Percentiles rank a stretch among this genome's conserved stretches.
phyloP scores from a whole-genome alignment of 495 filamentous ascomycete species.

The Diplogelasinospora grovesii region DNA sequence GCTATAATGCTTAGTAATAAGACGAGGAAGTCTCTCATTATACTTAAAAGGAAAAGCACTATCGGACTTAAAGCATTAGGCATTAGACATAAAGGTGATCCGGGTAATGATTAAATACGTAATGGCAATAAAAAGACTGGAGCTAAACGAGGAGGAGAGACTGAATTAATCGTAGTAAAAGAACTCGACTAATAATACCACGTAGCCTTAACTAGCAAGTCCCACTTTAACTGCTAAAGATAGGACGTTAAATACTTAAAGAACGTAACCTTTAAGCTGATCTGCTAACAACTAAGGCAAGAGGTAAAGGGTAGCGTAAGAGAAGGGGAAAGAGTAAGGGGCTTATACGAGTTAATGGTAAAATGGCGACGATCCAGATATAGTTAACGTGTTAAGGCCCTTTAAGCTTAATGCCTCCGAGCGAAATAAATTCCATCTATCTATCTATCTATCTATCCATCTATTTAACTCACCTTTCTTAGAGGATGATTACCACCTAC shows the following conservation, averaged over 20 bases:
- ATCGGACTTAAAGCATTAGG: conserved; percentile 27
- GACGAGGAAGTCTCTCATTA: conserved; percentile 29
- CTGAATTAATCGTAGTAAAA: conserved; percentile 3
- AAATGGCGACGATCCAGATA: conserved; percentile 5
- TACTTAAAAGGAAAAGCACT: conserved; percentile 12
- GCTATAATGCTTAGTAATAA: conserved; percentile 24
- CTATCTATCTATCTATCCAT: no score
- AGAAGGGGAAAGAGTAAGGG: not conserved
- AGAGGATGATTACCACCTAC: no score
- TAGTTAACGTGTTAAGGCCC: conserved; percentile 9
- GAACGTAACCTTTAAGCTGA: conserved; percentile 12
- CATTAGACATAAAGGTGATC: conserved; percentile 28
- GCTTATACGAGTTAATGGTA: conserved; percentile 1
- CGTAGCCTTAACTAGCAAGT: conserved; percentile 9
- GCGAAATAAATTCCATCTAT: conserved; percentile 14
- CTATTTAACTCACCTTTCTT: no score
- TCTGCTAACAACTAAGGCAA: conserved; percentile 10
- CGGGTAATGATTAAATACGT: conserved; percentile 29
- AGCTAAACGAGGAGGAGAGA: conserved; percentile 15
- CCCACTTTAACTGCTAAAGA: conserved; percentile 12
- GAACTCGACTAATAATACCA: not conserved
- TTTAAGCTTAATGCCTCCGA: conserved; percentile 10
- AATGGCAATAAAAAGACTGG: conserved; percentile 32
- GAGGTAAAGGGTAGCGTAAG: conserved; percentile 5
- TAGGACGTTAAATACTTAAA: conserved; percentile 15